Base-by-base conservation (phyloP, 2,329 filamentous ascomycete species). In the Bipolaris bicolor region DNA sequence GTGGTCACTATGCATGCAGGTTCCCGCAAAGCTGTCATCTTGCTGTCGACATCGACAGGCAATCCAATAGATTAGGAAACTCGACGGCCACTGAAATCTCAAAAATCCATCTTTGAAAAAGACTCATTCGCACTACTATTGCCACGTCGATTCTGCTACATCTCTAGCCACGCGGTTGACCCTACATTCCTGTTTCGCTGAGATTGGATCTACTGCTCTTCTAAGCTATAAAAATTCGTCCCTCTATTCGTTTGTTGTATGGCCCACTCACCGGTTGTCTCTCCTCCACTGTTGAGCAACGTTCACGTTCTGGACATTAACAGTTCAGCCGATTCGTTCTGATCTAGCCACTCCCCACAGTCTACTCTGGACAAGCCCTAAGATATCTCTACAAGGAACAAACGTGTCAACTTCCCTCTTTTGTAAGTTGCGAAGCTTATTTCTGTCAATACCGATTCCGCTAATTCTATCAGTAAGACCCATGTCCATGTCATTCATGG, bases 211-310 rank as follows among this genome's bases (percentile, higher is more conserved):
- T n/a, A 22, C 20, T 44, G 49, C 51, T 57, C 37, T 24, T 58
- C 59, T 56, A 16, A 53, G 45, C 47, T 68, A 66, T 69, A 67
- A 65, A 65, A 65, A 60, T 37, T 50, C 54, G 46, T 37, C 44
- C 34, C 55, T 51, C 55, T 22, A 58, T 24, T 46, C 41, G 41
- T 54, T 54, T 36, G 36, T 44, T 39, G 50, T 51, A 52, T 60
- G 58, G 55, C 29, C 49, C 48, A 26, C 43, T 58, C 43, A 51
- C 43, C 52, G 43, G 43, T 50, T 47, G 7, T 55, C 45, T 50
- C 26, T 10, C 9, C 20, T 47, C 20, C 39, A 33, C 46, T 16
- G 34, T 49, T 26, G 29, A 58, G 39, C 40, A 58, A 46, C 41
- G 11, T 26, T 49, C 40, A 55, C 26, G 29, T 33, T n/a, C 41